Conservation (phyloP, 2,329 filamentous ascomycete species). For the Neurospora crassa region DNA sequence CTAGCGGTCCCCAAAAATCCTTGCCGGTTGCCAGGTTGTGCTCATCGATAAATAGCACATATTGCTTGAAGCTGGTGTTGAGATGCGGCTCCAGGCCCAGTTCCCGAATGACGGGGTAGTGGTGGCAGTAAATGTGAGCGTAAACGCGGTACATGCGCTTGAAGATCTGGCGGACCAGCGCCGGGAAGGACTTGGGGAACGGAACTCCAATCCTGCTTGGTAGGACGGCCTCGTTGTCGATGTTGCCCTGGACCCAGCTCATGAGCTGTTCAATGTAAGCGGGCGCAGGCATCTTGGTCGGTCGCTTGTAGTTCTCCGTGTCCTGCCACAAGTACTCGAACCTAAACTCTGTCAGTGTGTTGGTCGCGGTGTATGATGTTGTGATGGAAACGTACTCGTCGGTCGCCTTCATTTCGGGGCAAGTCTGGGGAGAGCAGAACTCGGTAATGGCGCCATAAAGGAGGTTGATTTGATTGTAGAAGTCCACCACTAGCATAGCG, state of each 20-base stretch:
- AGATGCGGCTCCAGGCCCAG: constrained; percentile 92
- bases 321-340: constrained; percentile 99
- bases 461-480: constrained; percentile 99
- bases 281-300: constrained; percentile 95
- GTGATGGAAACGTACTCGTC: constrained; percentile 60
- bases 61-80: constrained; percentile 99
- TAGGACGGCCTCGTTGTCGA: constrained; percentile 91
- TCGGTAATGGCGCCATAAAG: constrained; percentile 98
- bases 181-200: constrained; percentile 86
- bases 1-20: constrained; percentile 94
- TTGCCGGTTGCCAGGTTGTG: constrained; percentile 85
- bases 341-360: constrained; percentile 32
- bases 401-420: constrained; percentile 99
- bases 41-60: constrained; percentile 97
- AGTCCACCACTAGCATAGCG: constrained; percentile 75
- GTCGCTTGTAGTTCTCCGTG: constrained; percentile 83
- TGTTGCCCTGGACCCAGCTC: constrained; percentile 89
- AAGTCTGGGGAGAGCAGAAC: constrained; percentile 94
- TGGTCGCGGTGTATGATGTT: neutral
- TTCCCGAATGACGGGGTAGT: constrained; percentile 94
- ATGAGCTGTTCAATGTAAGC: constrained; percentile 98
- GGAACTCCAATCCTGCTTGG: constrained; percentile 92
- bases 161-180: constrained; percentile 89
- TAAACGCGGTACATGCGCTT: constrained; percentile 98
- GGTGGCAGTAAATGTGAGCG: constrained; percentile 98